A percentile compares a stretch with the other conserved stretches of the same genome.
Evolutionary conservation across 208 protist species (phyloP).

Genomic region (Naegleria fowleri): DNA sequence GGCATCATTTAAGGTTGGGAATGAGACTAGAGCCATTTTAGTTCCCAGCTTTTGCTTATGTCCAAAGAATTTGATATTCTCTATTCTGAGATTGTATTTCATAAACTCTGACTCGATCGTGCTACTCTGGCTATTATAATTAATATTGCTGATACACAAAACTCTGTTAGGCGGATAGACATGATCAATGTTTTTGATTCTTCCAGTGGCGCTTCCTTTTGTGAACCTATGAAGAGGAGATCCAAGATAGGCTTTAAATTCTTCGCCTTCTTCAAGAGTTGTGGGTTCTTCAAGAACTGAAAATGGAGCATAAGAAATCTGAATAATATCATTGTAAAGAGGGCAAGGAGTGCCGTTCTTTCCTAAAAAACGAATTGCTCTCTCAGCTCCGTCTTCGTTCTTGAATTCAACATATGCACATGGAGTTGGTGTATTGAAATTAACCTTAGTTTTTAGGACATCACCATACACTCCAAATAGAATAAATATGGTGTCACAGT

Average conservation of each 20-base stretch:
- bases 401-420: neutral
- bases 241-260: neutral
- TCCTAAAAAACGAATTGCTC: neutral
- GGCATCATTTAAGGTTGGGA: neutral
- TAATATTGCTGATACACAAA: neutral
- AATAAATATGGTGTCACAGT: neutral
- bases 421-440: neutral
- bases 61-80: constrained; percentile 2
- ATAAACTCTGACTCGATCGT: neutral
- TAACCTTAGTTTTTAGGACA: neutral
- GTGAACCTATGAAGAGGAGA: neutral
- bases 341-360: neutral
- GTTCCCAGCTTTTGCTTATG: neutral
- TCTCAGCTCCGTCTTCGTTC: neutral
- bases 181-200: neutral
- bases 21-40: neutral
- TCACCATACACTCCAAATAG: neutral
- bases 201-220: neutral
- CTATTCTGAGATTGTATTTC: neutral
- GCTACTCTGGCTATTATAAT: neutral
- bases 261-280: neutral
- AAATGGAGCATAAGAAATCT: neutral
- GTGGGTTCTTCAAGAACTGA: neutral
- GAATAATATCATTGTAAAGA: neutral
- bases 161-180: neutral